Evolutionary conservation across 208 protist genomes (phyloP).

Genomic region (Leishmania arabica): DNA sequence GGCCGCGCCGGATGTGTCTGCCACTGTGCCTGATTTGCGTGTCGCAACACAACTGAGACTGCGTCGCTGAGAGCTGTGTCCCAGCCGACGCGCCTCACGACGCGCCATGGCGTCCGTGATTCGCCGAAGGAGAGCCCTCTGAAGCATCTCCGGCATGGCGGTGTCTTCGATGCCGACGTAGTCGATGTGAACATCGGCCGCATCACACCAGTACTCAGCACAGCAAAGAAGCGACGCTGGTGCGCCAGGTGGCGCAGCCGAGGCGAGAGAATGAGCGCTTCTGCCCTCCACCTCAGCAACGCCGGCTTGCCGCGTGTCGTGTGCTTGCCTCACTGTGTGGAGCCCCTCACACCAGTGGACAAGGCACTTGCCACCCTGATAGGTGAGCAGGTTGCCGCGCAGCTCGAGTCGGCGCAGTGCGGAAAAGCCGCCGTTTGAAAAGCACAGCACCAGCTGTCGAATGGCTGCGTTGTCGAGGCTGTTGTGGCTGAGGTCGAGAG

Average conservation of each 20-base stretch:
- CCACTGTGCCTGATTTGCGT: background rate
- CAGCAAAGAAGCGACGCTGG: background rate
- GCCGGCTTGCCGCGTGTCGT: background rate
- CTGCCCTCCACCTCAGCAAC: background rate
- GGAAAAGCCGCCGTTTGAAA: slow-evolving; percentile 33
- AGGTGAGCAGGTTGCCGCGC: slow-evolving; percentile 66
- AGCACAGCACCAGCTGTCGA: slow-evolving; percentile 18
- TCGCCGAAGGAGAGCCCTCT: slow-evolving; percentile 8
- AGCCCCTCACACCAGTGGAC: slow-evolving; percentile 53
- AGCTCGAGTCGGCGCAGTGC: slow-evolving; percentile 53
- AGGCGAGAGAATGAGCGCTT: background rate
- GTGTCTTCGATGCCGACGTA: slow-evolving; percentile 27
- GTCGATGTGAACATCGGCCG: slow-evolving; percentile 8
- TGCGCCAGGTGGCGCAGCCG: background rate
- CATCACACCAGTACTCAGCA: slow-evolving; percentile 11
- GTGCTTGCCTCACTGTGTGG: background rate
- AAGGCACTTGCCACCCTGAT: slow-evolving; percentile 58
- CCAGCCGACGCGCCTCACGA: slow-evolving; percentile 15
- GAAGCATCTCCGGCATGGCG: slow-evolving; percentile 12
- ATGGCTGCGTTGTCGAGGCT: slow-evolving; percentile 44
- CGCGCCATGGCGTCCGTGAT: slow-evolving; percentile 18
- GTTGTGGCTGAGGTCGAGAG: slow-evolving; percentile 55
- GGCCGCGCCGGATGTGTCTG: background rate
- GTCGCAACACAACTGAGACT: background rate
- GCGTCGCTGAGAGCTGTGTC: background rate